Conservation (phyloP, 495 filamentous ascomycete species). For the Choiromyces venosus region DNA sequence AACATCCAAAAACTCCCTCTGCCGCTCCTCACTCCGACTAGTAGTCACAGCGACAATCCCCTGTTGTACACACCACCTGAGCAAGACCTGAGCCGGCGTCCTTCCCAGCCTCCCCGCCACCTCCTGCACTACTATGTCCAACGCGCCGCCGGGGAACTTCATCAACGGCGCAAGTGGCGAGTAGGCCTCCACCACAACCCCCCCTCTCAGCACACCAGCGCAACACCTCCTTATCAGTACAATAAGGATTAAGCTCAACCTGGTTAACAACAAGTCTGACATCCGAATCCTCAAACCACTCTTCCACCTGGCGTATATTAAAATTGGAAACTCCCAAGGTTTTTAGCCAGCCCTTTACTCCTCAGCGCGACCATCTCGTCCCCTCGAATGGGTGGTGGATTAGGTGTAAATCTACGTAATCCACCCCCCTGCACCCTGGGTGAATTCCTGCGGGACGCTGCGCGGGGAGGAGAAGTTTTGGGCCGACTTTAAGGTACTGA, state of each 20-base stretch:
- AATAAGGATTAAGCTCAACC: slow-evolving; percentile 52
- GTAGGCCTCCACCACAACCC: slow-evolving; percentile 49
- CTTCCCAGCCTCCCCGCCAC: slow-evolving; percentile 42
- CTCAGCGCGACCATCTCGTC: no score
- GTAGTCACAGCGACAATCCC: slow-evolving; percentile 62
- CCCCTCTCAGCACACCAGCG: slow-evolving; percentile 44
- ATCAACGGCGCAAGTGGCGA: slow-evolving; percentile 53
- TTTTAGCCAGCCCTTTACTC: no score
- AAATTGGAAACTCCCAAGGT: slow-evolving; percentile 54
- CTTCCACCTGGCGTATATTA: slow-evolving; percentile 45
- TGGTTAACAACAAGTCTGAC: slow-evolving; percentile 51
- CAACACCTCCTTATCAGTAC: slow-evolving; percentile 47
- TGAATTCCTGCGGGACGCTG: no score
- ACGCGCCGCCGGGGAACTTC: slow-evolving; percentile 58
- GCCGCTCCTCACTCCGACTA: slow-evolving; percentile 58
- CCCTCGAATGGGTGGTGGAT: no score
- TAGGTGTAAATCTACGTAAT: slow-evolving; percentile 60
- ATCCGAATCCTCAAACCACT: slow-evolving; percentile 46
- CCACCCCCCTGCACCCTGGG: no score
- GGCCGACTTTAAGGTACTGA: slow-evolving; percentile 42
- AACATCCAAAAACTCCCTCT: slow-evolving; percentile 56
- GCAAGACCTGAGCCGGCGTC: slow-evolving; percentile 43
- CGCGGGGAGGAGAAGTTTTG: no score
- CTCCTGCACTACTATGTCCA: slow-evolving; percentile 50
- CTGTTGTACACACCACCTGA: slow-evolving; percentile 52